Evolutionary conservation across 768 basidiomycete species (phyloP), one percentile per base, ranked within the genome.

Genomic region (Tricholoma sp.): DNA sequence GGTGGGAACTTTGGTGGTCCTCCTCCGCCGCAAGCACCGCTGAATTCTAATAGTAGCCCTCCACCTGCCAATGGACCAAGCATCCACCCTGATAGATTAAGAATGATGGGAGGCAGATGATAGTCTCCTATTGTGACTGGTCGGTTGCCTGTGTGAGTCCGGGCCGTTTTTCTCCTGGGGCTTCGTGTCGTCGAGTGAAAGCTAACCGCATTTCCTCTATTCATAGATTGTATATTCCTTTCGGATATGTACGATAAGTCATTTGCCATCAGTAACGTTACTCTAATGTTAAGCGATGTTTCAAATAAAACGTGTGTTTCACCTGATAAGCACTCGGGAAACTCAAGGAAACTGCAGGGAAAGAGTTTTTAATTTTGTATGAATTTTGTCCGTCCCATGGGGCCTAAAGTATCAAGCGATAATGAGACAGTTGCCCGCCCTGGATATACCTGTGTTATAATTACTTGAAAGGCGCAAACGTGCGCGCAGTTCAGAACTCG

Each of bases 51-150:
- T 8, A 49, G 17, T 58, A 63, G 42, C 12, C 56, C 67, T 4
- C 67, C 70, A 9, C 64, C 68, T 24, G 55, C 69, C 31, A 68
- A 68, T 17, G 79, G 80, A 17, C 84, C 86, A 42, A 83, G 77
- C n/a, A 91, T 93, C 61, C 91, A 93, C 68, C 91, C 91, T 9
- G 91, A 93, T 70, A 80, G 91, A 57, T 63, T 89, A 69, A 79
- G 89, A 57, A 91, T 93, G 90, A 83, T 93, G 85, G 79, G 70
- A 52, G 69, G 67, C 51, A 66, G 69, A 58, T 66, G 37, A 62
- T 32, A 45, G 52, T 11, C 12, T 54, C 29, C 33, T 41, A 52
- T 28, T 10, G 42, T 44, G 9, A 7, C 11, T 5, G 18, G 42
- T 44, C 44, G 24, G 20, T 28, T 6, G 28, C 31, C 45, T 9